Evolutionary conservation across 768 basidiomycete genomes (phyloP).

Genomic region (Galerina sulciceps): DNA sequence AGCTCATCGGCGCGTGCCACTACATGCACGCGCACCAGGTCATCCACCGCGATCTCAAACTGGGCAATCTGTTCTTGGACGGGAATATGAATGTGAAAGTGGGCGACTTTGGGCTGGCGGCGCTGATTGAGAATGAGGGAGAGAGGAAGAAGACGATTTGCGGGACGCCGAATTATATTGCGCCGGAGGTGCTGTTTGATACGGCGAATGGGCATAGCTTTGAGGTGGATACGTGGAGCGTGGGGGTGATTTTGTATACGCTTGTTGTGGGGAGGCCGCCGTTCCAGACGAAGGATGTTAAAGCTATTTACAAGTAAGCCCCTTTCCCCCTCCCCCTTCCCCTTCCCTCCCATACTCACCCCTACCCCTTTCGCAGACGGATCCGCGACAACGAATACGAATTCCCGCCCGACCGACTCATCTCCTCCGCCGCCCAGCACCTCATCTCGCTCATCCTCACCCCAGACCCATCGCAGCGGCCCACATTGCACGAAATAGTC

Average conservation of each 20-base stretch:
- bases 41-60: slow-evolving; percentile 96
- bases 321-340: neutral
- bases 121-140: slow-evolving; percentile 93
- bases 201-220: slow-evolving; percentile 96
- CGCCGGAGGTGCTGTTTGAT: slow-evolving; percentile 96
- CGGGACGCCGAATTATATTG: slow-evolving; percentile 98
- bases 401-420: slow-evolving; percentile 78
- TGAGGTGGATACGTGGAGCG: slow-evolving; percentile 98
- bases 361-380: slow-evolving; percentile 52
- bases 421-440: slow-evolving; percentile 73
- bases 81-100: slow-evolving; percentile 93
- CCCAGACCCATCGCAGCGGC: slow-evolving; percentile 80
- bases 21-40: slow-evolving; percentile 98
- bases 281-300: slow-evolving; percentile 98
- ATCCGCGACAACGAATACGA: slow-evolving; percentile 94
- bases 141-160: slow-evolving; percentile 99
- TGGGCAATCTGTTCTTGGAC: slow-evolving; percentile 95
- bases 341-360: neutral
- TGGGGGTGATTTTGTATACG: slow-evolving; percentile 96
- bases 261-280: slow-evolving; percentile 94
- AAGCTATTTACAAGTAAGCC: slow-evolving; percentile 88
- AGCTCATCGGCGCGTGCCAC: slow-evolving; percentile 93
- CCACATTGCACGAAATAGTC: slow-evolving; percentile 84
- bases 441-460: slow-evolving; percentile 88
- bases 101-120: slow-evolving; percentile 96